These are phyloP conservation scores for Cytauxzoon felis DNA, from an alignment of 169 alveolate genomes.

Conservation along the genomic window DNA sequence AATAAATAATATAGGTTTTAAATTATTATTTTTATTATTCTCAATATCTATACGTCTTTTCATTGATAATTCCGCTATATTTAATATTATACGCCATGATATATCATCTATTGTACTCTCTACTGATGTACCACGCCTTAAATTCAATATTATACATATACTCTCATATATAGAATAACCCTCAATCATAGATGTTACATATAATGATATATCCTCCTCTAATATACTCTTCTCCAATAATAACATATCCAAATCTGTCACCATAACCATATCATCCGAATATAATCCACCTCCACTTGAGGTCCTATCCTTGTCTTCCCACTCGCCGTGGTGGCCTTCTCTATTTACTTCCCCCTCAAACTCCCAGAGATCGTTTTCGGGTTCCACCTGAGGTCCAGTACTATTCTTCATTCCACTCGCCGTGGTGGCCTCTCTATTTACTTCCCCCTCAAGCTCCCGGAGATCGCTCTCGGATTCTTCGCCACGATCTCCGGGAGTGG, in stretches of 20 bases:
- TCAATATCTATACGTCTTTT: conserved; percentile 14
- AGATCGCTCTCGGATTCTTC: no score
- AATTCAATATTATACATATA: conserved; percentile 18
- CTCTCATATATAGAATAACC: conserved; percentile 22
- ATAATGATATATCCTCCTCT: conserved; percentile 30
- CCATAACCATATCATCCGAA: no score
- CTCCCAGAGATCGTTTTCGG: no score
- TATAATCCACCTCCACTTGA: no score
- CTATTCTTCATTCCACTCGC: no score
- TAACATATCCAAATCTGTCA: conserved; percentile 22
- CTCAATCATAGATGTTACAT: conserved; percentile 34
- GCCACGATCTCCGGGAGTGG: no score
- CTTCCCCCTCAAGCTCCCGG: no score
- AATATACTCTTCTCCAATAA: conserved; percentile 25
- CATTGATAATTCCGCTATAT: conserved; percentile 17
- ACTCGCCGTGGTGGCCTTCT: no score
- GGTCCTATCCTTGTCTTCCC: no score
- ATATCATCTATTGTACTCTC: conserved; percentile 28
- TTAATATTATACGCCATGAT: conserved; percentile 18
- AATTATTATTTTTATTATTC: background rate
- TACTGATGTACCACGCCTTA: conserved; percentile 30
- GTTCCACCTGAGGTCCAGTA: no score
- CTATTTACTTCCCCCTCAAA: no score
- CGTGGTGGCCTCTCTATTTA: no score
- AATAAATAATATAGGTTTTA: conserved; percentile 32